Conservation (phyloP, 1,139 yeast species). For the Hyphopichia fennica region DNA sequence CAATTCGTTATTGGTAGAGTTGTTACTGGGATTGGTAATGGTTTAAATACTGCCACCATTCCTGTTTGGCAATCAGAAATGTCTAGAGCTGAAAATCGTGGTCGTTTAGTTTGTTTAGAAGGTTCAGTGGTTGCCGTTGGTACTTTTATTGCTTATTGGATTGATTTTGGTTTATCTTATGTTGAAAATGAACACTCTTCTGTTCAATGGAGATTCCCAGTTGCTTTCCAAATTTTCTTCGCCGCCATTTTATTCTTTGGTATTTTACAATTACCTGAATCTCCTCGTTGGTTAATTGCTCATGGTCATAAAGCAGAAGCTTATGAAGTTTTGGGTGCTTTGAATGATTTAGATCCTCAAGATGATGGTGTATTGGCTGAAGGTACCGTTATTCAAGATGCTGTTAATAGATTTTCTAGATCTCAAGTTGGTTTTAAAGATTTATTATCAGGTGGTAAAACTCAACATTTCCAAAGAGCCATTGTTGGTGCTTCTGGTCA, state of each 20-base stretch:
- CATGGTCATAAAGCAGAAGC: slow-evolving; percentile 53
- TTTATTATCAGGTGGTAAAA: slow-evolving; percentile 57
- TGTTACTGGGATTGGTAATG: slow-evolving; percentile 45
- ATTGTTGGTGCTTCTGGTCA: slow-evolving; percentile 56
- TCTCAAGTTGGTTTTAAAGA: slow-evolving; percentile 47
- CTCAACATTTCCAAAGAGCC: slow-evolving; percentile 57
- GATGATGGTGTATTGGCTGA: slow-evolving; percentile 50
- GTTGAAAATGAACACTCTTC: slow-evolving; percentile 12
- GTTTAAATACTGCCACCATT: slow-evolving; percentile 33
- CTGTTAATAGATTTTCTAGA: slow-evolving; percentile 40
- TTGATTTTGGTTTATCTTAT: slow-evolving; percentile 6
- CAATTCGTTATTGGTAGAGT: slow-evolving; percentile 49
- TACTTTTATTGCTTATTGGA: slow-evolving; percentile 26
- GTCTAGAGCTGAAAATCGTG: slow-evolving; percentile 30
- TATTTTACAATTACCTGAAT: slow-evolving; percentile 40
- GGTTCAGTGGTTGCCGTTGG: slow-evolving; percentile 64
- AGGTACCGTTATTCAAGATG: slow-evolving; percentile 40
- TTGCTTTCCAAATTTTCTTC: slow-evolving; percentile 22
- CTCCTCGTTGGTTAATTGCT: slow-evolving; percentile 81
- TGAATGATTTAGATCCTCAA: slow-evolving; percentile 35
- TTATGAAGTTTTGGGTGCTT: slow-evolving; percentile 34
- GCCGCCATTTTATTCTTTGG: slow-evolving; percentile 17
- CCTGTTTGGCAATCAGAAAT: slow-evolving; percentile 44
- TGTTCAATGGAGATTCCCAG: slow-evolving; percentile 24
- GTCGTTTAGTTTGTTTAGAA: slow-evolving; percentile 64